Evolutionary conservation across 2,329 filamentous ascomycete species (phyloP), one percentile per base, ranked within the genome.

Genomic region (Dactylonectria estremocensis): DNA sequence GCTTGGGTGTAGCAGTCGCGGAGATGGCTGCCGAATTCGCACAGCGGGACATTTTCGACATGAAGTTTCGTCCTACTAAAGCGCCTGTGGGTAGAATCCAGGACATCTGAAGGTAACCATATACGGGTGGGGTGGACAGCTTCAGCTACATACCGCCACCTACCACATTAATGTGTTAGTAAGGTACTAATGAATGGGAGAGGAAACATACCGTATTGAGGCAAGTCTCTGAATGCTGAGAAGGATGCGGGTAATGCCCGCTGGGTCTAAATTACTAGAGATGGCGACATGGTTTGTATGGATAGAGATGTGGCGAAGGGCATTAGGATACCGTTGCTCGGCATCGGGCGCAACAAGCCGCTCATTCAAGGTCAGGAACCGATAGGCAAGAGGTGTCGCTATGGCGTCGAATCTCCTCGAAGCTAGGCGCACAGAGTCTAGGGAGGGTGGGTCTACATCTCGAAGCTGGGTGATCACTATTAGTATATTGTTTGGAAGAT

Each of bases 381-480:
- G 78, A 71, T 85, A 87, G 45, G 77, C 73, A 22, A 86, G 80
- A 0, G 85, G 85, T 11, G 80, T 83, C 45, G 80, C 79, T 46
- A 86, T 80, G 16, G 77, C 76, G 61, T 85, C 76, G 53, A 86
- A 80, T 37, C 80, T 77, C 57, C 72, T 79, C 45, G 81, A 86
- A 22, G 83, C 71, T 56, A 78, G 71, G n/a, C 84, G 82, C 59
- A 77, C 74, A 43, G 71, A 68, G 20, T 76, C 74, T 37, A 85
- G 69, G 13, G 82, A 78, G 28, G 66, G 57, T 11, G 63, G 37
- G 63, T 85, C 81, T 62, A 81, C 73, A 46, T 81, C 79, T 64
- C 78, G 76, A 61, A 86, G 78, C 84, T 86, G 61, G 67, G 37
- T n/a, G 48, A 48, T 6, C 35, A 24, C 62, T 53, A 31, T 71